Evolutionary conservation across 2,329 filamentous ascomycete species (phyloP).

Genomic region (Colletotrichum liaoningense): DNA sequence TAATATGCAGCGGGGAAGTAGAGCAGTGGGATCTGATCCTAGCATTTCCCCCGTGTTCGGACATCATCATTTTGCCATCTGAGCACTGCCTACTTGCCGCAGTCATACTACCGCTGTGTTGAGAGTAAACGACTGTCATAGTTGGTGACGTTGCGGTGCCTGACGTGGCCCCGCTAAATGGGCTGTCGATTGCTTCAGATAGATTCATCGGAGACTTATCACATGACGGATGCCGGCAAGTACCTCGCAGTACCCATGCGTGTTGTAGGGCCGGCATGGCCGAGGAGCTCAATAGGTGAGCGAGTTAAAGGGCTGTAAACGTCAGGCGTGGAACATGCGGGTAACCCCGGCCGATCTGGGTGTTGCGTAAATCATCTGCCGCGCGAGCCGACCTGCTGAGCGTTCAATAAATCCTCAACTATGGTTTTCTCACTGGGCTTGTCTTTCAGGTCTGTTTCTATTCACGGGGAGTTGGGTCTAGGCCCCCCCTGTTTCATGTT

Average conservation of each 20-base stretch:
- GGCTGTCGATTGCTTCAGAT: constrained; percentile 8
- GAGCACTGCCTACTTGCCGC: background rate
- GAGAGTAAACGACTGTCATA: background rate
- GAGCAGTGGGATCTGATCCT: too few species aligned
- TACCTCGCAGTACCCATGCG: background rate
- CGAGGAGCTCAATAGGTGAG: background rate
- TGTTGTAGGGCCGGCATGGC: background rate
- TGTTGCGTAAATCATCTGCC: background rate
- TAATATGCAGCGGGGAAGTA: background rate
- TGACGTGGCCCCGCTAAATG: background rate
- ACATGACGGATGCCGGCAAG: background rate
- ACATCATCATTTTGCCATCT: background rate
- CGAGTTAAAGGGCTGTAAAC: background rate
- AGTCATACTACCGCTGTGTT: background rate
- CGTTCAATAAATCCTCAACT: background rate
- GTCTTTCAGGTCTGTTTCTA: background rate
- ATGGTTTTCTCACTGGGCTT: background rate
- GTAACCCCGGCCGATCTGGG: background rate
- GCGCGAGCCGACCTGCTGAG: background rate
- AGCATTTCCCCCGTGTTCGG: background rate
- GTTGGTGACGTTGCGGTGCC: background rate
- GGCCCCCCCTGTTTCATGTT: constrained; percentile 14
- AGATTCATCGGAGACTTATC: background rate
- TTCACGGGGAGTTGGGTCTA: background rate
- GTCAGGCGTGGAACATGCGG: background rate